Percentiles rank a stretch among this genome's conserved stretches.
These are phyloP conservation scores for Lojkania enalia DNA, from an alignment of 2,329 filamentous ascomycete species.

Conservation along the genomic window DNA sequence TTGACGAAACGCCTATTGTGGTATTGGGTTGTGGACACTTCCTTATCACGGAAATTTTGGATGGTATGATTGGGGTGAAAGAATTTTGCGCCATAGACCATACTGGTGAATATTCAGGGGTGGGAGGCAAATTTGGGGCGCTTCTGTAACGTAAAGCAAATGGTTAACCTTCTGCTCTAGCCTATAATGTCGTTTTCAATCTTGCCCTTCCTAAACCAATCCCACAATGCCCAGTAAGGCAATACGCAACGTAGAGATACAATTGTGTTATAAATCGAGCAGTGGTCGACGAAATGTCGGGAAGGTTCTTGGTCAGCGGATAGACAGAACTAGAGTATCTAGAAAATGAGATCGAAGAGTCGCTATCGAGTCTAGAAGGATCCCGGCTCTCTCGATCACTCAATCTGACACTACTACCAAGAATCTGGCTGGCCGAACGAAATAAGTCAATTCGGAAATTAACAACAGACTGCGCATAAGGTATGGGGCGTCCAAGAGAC, in stretches of 20 bases:
- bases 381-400: slow-evolving; percentile 12
- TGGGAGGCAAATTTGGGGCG: slow-evolving; percentile 34
- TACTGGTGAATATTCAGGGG: slow-evolving; percentile 22
- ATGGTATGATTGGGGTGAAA: slow-evolving; percentile 32
- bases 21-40: slow-evolving; percentile 36
- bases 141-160: too few species aligned
- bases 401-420: background rate
- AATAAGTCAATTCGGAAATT: background rate
- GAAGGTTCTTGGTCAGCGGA: slow-evolving; percentile 40
- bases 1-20: slow-evolving; percentile 33
- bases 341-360: slow-evolving; percentile 14
- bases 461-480: slow-evolving; percentile 14
- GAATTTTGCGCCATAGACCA: slow-evolving; percentile 24
- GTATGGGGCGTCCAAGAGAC: slow-evolving; percentile 12
- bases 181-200: too few species aligned
- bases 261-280: slow-evolving; percentile 44
- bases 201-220: too few species aligned
- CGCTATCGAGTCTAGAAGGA: slow-evolving; percentile 23
- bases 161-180: too few species aligned
- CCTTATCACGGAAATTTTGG: slow-evolving; percentile 35
- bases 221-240: slow-evolving; percentile 33
- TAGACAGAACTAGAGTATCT: slow-evolving; percentile 31
- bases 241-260: slow-evolving; percentile 42
- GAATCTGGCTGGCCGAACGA: background rate
- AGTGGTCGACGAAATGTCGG: slow-evolving; percentile 45